Conservation (phyloP, 1,284 basidiomycete genomes). For the Ustilago trichophora region DNA sequence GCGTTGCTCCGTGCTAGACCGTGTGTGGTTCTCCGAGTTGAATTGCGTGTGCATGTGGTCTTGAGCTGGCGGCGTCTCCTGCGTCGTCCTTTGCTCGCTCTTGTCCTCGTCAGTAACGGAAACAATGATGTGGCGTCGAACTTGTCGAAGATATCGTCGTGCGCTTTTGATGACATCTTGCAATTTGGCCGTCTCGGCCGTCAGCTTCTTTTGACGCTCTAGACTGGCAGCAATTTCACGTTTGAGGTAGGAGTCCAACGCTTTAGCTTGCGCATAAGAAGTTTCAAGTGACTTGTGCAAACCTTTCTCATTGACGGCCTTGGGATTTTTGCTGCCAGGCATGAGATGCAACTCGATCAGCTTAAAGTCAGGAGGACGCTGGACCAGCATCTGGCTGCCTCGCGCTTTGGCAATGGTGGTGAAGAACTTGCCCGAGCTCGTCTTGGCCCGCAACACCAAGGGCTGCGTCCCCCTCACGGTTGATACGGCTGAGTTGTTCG, state of each 20-base stretch:
- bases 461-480: slow-evolving; percentile 38
- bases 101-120: slow-evolving; percentile 15
- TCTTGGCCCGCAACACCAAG: slow-evolving; percentile 48
- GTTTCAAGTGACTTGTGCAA: slow-evolving; percentile 53
- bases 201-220: slow-evolving; percentile 38
- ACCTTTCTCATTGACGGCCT: slow-evolving; percentile 35
- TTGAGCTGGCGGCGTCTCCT: neutral
- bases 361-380: slow-evolving; percentile 34
- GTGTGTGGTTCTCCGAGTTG: neutral
- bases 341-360: slow-evolving; percentile 53
- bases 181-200: slow-evolving; percentile 19
- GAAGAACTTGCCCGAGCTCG: slow-evolving; percentile 49
- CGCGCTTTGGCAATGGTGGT: slow-evolving; percentile 51
- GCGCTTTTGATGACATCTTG: slow-evolving; percentile 16
- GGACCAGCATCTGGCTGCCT: slow-evolving; percentile 47
- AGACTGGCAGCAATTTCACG: slow-evolving; percentile 39
- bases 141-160: slow-evolving; percentile 7
- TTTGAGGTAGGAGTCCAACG: slow-evolving; percentile 36
- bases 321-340: slow-evolving; percentile 43
- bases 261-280: slow-evolving; percentile 50
- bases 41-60: too few relatives aligned
- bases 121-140: slow-evolving; percentile 24
- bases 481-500: slow-evolving; percentile 11
- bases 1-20: neutral
- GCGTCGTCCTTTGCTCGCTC: neutral